Evolutionary conservation across 2,329 filamentous ascomycete species (phyloP), one percentile per base, ranked within the genome.

Genomic region (Ustilaginoidea virens): DNA sequence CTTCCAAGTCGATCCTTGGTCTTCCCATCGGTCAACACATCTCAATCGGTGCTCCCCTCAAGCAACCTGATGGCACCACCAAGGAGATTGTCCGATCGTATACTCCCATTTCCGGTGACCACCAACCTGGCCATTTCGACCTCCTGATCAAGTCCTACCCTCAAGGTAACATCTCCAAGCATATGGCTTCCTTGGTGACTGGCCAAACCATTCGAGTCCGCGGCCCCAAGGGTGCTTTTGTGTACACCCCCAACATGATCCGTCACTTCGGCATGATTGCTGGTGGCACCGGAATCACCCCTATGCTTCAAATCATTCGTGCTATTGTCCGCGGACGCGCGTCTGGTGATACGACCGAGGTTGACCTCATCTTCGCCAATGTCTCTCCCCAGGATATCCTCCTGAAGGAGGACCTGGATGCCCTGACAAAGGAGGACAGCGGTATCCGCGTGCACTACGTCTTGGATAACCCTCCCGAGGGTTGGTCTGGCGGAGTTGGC

Each of bases 1-100:
- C 66, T 29, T 61, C 75, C 23, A 77, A 64, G 44, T 72, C 80
- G 42, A 83, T 94, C 53, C 81, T 96, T 47, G 90, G 90, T 48
- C 80, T 96, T 24, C 87, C 90, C 41, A 96, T 96, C 61, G 90
- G 90, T 50, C 90, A 98, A 63, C 90, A 98, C 66, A 94, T 98
- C 59, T 94, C 87, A 37, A 83, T 98, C 50, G 82, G 80, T 42
- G 87, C 85, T 32, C 72, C 69, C 32, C 71, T 85, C 36, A 45
- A 56, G 24, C 70, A 76, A 46, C 56, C 62, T 32, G 74, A 81
- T 45, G 83, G 82, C 49, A 66, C 68, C 44, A 63, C 63, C 41
- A 87, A 90, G 60, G 80, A 92, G 49, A 77, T 92, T 39, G 75
- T 92, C 31, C 80, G 85, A 47, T 92, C 82, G 14, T 93, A 93